phyloP scores from a whole-genome alignment of 352 stramenopile genomes.

The Globisporangium spinosum region DNA sequence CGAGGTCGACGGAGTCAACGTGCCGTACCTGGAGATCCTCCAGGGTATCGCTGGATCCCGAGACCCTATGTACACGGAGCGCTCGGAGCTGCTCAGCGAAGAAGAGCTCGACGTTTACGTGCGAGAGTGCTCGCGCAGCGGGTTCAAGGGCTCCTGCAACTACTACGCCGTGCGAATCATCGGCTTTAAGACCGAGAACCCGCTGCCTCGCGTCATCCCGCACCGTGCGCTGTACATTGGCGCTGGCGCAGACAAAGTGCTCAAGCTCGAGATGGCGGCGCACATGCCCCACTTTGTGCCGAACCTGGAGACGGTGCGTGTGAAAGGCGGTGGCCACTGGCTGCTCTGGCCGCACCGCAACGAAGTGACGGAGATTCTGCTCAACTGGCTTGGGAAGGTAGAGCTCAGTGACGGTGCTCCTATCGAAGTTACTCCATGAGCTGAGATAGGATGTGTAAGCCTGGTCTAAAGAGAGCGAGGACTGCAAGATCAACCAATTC shows the following conservation, averaged over 20 bases:
- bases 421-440: background rate
- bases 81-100: slow-evolving; percentile 35
- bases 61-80: slow-evolving; percentile 31
- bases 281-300: slow-evolving; percentile 31
- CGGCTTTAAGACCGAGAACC: slow-evolving; percentile 42
- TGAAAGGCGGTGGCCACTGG: slow-evolving; percentile 13
- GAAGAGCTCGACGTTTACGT: slow-evolving; percentile 48
- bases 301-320: slow-evolving; percentile 11
- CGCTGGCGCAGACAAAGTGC: slow-evolving; percentile 30
- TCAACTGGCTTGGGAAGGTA: slow-evolving; percentile 5
- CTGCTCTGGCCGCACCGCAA: slow-evolving; percentile 10
- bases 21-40: slow-evolving; percentile 30
- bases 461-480: too few relatives aligned
- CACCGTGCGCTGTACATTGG: slow-evolving; percentile 45
- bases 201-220: slow-evolving; percentile 28
- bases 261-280: slow-evolving; percentile 45
- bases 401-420: background rate
- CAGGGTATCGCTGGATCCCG: slow-evolving; percentile 19
- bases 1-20: slow-evolving; percentile 11
- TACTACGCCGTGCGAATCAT: slow-evolving; percentile 37
- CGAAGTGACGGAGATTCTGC: slow-evolving; percentile 11
- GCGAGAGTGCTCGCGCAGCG: slow-evolving; percentile 28
- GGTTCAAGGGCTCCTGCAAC: slow-evolving; percentile 33
- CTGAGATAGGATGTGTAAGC: background rate
- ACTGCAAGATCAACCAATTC: too few relatives aligned